Evolutionary conservation across 495 filamentous ascomycete species (phyloP).

Genomic region (Trichoderma orchidacearum): DNA sequence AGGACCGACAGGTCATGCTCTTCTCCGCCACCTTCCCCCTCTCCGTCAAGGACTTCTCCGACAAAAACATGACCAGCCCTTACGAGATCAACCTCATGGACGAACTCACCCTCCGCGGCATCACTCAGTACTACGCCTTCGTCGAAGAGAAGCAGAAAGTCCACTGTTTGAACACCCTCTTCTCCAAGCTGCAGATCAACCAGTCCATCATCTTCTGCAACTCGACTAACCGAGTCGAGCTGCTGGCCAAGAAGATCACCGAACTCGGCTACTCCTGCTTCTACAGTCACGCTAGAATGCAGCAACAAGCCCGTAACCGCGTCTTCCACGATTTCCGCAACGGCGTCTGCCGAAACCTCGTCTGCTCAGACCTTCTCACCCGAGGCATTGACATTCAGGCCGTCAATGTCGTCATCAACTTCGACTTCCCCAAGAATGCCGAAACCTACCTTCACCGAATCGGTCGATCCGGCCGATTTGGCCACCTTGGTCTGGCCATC

Average conservation of each 20-base stretch:
- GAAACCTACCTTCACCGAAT: conserved; percentile 99
- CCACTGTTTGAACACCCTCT: conserved; percentile 96
- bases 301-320: conserved; percentile 91
- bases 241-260: conserved; percentile 98
- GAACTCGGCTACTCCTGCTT: conserved; percentile 98
- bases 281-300: conserved; percentile 97
- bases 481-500: conserved; percentile 93
- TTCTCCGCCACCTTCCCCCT: conserved; percentile 96
- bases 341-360: conserved; percentile 91
- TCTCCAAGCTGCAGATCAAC: conserved; percentile 98
- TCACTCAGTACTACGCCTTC: conserved; percentile 98
- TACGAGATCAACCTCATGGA: conserved; percentile 99
- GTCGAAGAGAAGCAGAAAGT: conserved; percentile 99
- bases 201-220: conserved; percentile 99
- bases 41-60: conserved; percentile 93
- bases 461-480: conserved; percentile 91
- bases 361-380: conserved; percentile 94
- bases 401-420: conserved; percentile 99
- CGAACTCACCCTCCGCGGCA: conserved; percentile 92
- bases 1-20: conserved; percentile 95
- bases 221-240: conserved; percentile 93
- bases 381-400: conserved; percentile 99
- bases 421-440: conserved; percentile 98
- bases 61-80: conserved; percentile 89
- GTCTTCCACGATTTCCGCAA: conserved; percentile 99